phyloP scores from a whole-genome alignment of 768 basidiomycete species.

The Leccinum barrowsii region DNA sequence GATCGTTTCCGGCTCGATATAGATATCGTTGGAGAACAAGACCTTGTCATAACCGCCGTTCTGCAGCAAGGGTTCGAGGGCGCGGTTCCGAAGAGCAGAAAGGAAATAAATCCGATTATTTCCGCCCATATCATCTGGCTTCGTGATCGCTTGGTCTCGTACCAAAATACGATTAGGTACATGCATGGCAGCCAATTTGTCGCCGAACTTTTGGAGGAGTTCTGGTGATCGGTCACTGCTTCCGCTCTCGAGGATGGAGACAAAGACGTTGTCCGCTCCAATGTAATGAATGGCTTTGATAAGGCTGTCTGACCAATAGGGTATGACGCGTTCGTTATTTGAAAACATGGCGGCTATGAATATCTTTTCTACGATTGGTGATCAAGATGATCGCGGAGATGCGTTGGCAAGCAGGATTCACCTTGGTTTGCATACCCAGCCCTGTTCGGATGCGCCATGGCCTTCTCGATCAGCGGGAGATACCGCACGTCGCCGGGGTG shows the following conservation, averaged over 20 bases:
- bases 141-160: constrained; percentile 5
- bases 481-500: constrained; percentile 12
- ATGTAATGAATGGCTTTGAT: constrained; percentile 35
- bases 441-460: constrained; percentile 11
- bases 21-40: constrained; percentile 43
- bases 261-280: constrained; percentile 41
- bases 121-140: not conserved
- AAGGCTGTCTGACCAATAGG: constrained; percentile 38
- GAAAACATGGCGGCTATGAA: constrained; percentile 35
- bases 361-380: constrained; percentile 9
- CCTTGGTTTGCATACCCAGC: constrained; percentile 16
- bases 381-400: not conserved
- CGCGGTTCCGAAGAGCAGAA: constrained; percentile 37
- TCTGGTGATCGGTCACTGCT: constrained; percentile 15
- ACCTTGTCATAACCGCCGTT: constrained; percentile 37
- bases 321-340: constrained; percentile 36
- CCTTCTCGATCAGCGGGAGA: constrained; percentile 11
- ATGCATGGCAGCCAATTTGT: constrained; percentile 6
- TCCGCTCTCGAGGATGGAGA: constrained; percentile 41
- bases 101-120: constrained; percentile 9
- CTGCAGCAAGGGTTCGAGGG: constrained; percentile 37
- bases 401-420: not conserved
- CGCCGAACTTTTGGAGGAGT: constrained; percentile 10
- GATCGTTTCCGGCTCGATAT: constrained; percentile 37
- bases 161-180: constrained; percentile 15